Base-by-base conservation (phyloP, 352 stramenopile genomes). In the Pythium aristosporum region DNA sequence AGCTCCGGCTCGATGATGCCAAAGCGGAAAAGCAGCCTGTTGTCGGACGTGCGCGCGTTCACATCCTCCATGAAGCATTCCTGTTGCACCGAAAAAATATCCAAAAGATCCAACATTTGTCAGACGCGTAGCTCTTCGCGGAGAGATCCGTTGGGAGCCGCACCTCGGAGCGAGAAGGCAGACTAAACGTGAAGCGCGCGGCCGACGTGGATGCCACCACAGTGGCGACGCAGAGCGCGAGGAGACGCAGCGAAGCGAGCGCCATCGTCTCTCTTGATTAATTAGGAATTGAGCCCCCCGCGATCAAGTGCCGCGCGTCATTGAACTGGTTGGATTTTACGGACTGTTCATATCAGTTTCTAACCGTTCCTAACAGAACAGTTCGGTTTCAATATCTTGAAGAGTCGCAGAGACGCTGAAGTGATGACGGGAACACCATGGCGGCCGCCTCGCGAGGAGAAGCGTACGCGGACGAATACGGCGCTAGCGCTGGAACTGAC, bases 11-110 rank as follows among this genome's bases (percentile, higher is more conserved):
- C 68, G 34, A 75, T 44, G 46, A 75, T 69, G 51, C 68, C 68
- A 34, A 75, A 75, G 55, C 68, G 68, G 52, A 75, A 75, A 48
- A 75, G 68, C 54, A 75, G 46, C 42, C 66, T 72, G 68, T 69
- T 75, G 68, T 69, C 59, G 51, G 63, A 72, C 34, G 63, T 68
- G 21, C 68, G 63, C 37, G 63, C 65, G n/a, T 72, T 46, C 30
- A 75, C 64, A 16, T 72, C 59, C 36, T 75, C 68, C 42, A 72
- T 42, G 49, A 75, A 75, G 42, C 68, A 75, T 59, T 75, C 68
- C 64, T 74, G 61, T 13, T 5, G 4, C 36, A 7, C 30, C 36
- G 39, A 36, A 30, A 34, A 6, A 43, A 39, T 13, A 37, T 39
- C 12, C 53, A 60, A 37, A 34, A 34, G 37, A 42, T 25, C n/a